Base-by-base conservation (phyloP, 306 rosid genomes). In the Comarum palustre region DNA sequence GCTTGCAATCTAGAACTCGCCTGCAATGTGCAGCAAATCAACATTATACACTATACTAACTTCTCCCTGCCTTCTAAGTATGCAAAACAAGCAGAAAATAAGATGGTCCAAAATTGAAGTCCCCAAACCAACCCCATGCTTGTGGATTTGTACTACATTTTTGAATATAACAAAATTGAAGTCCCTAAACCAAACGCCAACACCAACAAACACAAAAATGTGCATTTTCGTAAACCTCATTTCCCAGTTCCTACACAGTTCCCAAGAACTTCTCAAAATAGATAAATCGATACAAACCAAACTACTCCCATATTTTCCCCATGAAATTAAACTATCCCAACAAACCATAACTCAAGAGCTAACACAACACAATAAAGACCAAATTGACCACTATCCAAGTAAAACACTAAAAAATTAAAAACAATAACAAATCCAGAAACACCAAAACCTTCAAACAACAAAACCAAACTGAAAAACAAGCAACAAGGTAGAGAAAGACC, bases 1-100 rank as follows among this genome's bases (percentile, higher is more conserved):
- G 73, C 79, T 91, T 93, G 89, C 77, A 72, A 84, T 80, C 71
- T 54, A 61, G 19, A 32, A 61, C 43, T 3, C 24, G 73, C 79
- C 93, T 93, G 89, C 78, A 72, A 81, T 77, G 67, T 38, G 20
- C 31, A 47, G 54, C 34, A 29, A 45, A 29, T 8, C 38, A 34
- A 46, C 16, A 60, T 3, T 20, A 57, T 16, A 19, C 46, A 60
- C 13, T 32, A 54, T 38, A 6, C 22, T 2, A 0, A 75, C 20
- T 57, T 46, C 47, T 75, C 51, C 11, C 0, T 25, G 47, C 52
- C 32, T 32, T 55, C 62, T 25, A 74, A 34, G 62, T 14, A 31
- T 7, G n/a, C 50, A 41, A 73, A 68, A 10, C 72, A 22, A 31
- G 27, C 54, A n/a, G 31, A 51, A 59, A n/a, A n/a, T n/a, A n/a